Evolutionary conservation across 768 basidiomycete species (phyloP).

Genomic region (Leccinum broughii): DNA sequence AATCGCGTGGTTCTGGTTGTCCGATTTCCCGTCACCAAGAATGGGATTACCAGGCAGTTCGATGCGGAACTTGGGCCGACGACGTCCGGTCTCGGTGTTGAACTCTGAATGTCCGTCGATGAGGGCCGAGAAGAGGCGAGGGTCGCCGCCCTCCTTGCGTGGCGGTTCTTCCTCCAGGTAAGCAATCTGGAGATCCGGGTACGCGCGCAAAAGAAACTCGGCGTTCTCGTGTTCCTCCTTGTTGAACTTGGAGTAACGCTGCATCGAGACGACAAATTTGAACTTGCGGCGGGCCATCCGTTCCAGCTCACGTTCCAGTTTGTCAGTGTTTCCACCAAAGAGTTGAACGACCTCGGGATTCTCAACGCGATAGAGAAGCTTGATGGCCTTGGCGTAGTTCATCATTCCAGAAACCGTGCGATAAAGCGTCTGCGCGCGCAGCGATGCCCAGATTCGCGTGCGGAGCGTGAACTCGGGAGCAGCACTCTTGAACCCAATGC

Average conservation of each 20-base stretch:
- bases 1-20: constrained; percentile 99
- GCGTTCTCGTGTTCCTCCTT: constrained; percentile 99
- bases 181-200: constrained; percentile 97
- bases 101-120: constrained; percentile 99
- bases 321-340: constrained; percentile 97
- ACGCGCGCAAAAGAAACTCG: constrained; percentile 95
- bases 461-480: constrained; percentile 98
- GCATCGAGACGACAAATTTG: constrained; percentile 99
- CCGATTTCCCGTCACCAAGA: constrained; percentile 97
- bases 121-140: constrained; percentile 91
- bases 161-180: constrained; percentile 96
- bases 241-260: constrained; percentile 98
- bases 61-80: constrained; percentile 96
- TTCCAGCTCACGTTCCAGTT: constrained; percentile 93
- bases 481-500: constrained; percentile 98
- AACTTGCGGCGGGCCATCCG: constrained; percentile 98
- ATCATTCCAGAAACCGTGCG: constrained; percentile 99
- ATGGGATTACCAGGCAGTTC: constrained; percentile 99
- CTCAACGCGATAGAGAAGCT: constrained; percentile 97
- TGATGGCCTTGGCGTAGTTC: constrained; percentile 99
- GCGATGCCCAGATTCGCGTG: constrained; percentile 98
- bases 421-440: constrained; percentile 97
- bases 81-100: constrained; percentile 80
- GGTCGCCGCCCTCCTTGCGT: constrained; percentile 92
- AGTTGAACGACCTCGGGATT: constrained; percentile 98